Conservation (phyloP, 73 alveolate species). For the Paramecium sexaurelia region DNA sequence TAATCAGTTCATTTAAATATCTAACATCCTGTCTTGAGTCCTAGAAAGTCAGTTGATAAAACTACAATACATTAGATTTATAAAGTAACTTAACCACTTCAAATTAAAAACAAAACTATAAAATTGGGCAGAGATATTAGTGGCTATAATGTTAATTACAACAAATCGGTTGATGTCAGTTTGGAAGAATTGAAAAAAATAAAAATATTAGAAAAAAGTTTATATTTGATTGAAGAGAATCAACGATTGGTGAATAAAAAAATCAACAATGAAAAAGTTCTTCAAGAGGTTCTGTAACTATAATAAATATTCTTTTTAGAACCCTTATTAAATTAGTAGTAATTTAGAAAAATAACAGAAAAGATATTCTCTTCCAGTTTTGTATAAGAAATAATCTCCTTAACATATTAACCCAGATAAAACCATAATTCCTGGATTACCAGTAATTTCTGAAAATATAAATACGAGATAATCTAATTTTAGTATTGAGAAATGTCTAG, state of each 20-base stretch:
- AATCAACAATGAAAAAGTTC: not conserved
- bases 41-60: not conserved
- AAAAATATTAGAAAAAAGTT: not conserved
- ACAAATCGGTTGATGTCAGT: not conserved
- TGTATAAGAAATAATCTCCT: not conserved
- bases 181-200: not conserved
- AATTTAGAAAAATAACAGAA: not conserved
- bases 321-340: not conserved
- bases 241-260: not conserved
- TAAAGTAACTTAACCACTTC: not conserved
- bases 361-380: not conserved
- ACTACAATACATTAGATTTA: not conserved
- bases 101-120: not conserved
- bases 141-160: not conserved
- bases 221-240: not conserved
- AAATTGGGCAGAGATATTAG: not conserved
- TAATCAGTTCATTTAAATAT: not conserved
- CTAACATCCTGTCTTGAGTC: not conserved
- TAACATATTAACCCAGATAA: not conserved
- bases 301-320: not conserved
- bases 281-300: not conserved
- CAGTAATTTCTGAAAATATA: not conserved
- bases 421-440: not conserved
- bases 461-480: not conserved
- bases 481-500: constrained; percentile 8